These are phyloP conservation scores for Gyrodon lividus DNA, from an alignment of 768 basidiomycete genomes.

Conservation along the genomic window DNA sequence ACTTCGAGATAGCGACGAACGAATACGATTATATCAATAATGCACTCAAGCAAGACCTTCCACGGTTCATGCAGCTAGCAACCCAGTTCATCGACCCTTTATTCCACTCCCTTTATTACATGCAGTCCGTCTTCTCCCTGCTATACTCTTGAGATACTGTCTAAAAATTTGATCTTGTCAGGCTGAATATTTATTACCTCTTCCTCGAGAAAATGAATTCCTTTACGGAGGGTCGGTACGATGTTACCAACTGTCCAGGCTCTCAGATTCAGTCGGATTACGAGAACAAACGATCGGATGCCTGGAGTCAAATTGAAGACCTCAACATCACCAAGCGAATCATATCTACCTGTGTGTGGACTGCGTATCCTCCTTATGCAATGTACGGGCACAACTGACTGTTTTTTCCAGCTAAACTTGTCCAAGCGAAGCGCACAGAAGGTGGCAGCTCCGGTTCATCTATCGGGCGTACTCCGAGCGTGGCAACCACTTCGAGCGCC, in stretches of 20 bases:
- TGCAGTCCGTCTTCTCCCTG: slow-evolving; percentile 72
- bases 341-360: slow-evolving; percentile 74
- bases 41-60: slow-evolving; percentile 87
- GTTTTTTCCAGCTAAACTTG: slow-evolving; percentile 55
- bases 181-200: slow-evolving; percentile 91
- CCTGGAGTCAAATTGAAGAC: slow-evolving; percentile 74
- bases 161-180: slow-evolving; percentile 28
- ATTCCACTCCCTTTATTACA: slow-evolving; percentile 99
- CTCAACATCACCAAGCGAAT: slow-evolving; percentile 82
- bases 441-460: slow-evolving; percentile 36
- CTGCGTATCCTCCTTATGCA: neutral
- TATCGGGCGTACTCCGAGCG: slow-evolving; percentile 29
- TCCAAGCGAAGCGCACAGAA: slow-evolving; percentile 50
- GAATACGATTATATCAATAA: slow-evolving; percentile 94
- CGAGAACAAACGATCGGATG: slow-evolving; percentile 79
- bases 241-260: slow-evolving; percentile 60
- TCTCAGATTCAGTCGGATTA: slow-evolving; percentile 76
- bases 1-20: slow-evolving; percentile 87
- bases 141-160: neutral
- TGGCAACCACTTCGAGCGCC: slow-evolving; percentile 27
- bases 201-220: slow-evolving; percentile 91
- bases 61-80: slow-evolving; percentile 85
- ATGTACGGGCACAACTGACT: slow-evolving; percentile 7
- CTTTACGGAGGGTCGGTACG: slow-evolving; percentile 80
- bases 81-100: slow-evolving; percentile 93